Conservation (phyloP, 148 eudicot genomes). For the Spergularia bocconei region DNA sequence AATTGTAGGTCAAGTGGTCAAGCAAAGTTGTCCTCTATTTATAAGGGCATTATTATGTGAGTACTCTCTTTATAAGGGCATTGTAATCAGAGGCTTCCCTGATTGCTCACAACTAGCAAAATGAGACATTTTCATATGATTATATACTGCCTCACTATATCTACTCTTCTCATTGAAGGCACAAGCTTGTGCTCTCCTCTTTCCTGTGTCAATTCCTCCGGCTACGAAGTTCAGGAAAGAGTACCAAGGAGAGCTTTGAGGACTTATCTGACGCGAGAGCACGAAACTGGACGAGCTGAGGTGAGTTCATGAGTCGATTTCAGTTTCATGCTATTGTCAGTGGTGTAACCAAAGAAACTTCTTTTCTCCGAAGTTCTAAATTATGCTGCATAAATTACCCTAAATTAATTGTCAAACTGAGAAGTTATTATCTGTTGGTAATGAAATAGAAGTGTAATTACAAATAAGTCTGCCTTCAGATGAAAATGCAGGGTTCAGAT, state of each 20-base stretch:
- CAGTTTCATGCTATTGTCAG: too few species aligned
- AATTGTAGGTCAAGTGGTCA: background rate
- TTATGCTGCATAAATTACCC: background rate
- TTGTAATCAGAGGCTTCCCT: constrained; percentile 5
- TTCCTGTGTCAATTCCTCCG: constrained; percentile 11
- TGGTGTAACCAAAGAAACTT: too few species aligned
- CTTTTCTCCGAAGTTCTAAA: too few species aligned
- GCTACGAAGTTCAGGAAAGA: constrained; percentile 1
- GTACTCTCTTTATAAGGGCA: background rate
- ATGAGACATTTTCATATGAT: constrained; percentile 30
- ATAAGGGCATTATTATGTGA: constrained; percentile 6
- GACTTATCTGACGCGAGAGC: background rate
- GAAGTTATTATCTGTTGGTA: background rate
- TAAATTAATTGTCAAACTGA: background rate
- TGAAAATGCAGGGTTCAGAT: constrained; percentile 25
- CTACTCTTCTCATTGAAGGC: constrained; percentile 15
- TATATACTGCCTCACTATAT: constrained; percentile 7
- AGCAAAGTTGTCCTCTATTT: constrained; percentile 3
- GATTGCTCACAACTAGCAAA: constrained; percentile 6
- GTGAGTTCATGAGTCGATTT: constrained; percentile 19
- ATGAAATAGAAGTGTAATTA: background rate
- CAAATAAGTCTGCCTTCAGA: background rate
- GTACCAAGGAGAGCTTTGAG: constrained; percentile 30
- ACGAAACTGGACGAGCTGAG: constrained; percentile 14
- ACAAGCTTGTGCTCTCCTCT: constrained; percentile 5